These are phyloP conservation scores for Mycena metata DNA, from an alignment of 768 basidiomycete species.

Conservation along the genomic window DNA sequence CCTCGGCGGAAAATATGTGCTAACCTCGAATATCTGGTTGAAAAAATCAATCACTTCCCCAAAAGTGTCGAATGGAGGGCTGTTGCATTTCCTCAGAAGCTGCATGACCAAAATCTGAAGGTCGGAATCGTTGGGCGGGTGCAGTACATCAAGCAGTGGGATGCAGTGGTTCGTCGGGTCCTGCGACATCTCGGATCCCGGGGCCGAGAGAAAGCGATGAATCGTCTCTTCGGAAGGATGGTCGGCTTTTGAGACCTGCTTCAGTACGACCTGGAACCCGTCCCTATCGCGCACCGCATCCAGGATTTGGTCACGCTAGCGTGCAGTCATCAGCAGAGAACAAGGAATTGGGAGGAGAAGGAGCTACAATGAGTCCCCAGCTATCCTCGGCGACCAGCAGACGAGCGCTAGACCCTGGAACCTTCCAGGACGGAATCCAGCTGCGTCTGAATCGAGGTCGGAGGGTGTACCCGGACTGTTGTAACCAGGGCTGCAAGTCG, in stretches of 20 bases:
- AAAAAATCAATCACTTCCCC: constrained; percentile 9
- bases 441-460: neutral
- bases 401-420: neutral
- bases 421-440: neutral
- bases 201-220: neutral
- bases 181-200: neutral
- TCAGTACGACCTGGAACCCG: neutral
- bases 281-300: neutral
- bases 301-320: neutral
- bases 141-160: neutral
- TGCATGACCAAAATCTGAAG: neutral
- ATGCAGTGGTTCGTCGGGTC: neutral
- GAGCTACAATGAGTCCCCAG: too few species aligned
- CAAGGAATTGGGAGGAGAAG: too few species aligned
- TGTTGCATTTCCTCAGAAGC: neutral
- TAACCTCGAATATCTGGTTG: constrained; percentile 4
- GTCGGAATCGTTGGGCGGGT: neutral
- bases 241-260: neutral
- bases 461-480: neutral
- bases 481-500: neutral
- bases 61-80: neutral
- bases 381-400: too few species aligned
- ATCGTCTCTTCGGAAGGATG: neutral
- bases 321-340: too few species aligned
- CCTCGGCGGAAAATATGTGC: neutral